Base-by-base conservation (phyloP, 495 filamentous ascomycete species). In the Durotheca rogersii region DNA sequence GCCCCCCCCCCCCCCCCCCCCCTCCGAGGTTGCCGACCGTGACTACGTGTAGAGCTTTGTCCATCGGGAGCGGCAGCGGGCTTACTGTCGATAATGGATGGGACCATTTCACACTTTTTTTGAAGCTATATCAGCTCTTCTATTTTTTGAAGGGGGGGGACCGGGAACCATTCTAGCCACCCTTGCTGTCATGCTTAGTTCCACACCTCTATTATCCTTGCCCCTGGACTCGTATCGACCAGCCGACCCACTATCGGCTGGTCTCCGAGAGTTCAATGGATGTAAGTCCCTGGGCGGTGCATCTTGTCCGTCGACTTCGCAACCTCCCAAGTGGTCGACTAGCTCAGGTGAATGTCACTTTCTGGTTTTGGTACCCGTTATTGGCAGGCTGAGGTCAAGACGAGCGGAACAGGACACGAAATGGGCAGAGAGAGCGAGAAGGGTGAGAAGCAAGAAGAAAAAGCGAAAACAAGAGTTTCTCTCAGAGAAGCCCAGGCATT, bases 151-250 rank as follows among this genome's bases (percentile, higher is more conserved):
- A 27, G 23, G 23, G n/a, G n/a, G n/a, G n/a, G n/a, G n/a, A n/a
- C n/a, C n/a, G n/a, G n/a, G n/a, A n/a, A 31, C 15, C 18, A 47
- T 47, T 41, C 40, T 31, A 9, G 32, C 21, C 19, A 19, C 51
- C 51, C 56, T 16, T 46, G 41, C 41, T 41, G 42, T 47, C 56
- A 60, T 56, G 51, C 46, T 41, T 30, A 27, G 30, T 38, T 40
- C 56, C 51, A 47, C 32, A n/a, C 15, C 17, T 39, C 32, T 38
- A 27, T 25, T 39, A 43, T 29, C 31, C 50, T 51, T 47, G 18
- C 56, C 51, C 51, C 56, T 60, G 51, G 37, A 51, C 33, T 47
- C 56, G 56, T 60, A 60, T 56, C 41, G 52, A 60, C 45, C 25
- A 47, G 31, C 56, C 17, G 21, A 46, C 51, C 45, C 47, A 47